Conservation (phyloP, 139 green algal genomes). For the Chlorella sp. region DNA sequence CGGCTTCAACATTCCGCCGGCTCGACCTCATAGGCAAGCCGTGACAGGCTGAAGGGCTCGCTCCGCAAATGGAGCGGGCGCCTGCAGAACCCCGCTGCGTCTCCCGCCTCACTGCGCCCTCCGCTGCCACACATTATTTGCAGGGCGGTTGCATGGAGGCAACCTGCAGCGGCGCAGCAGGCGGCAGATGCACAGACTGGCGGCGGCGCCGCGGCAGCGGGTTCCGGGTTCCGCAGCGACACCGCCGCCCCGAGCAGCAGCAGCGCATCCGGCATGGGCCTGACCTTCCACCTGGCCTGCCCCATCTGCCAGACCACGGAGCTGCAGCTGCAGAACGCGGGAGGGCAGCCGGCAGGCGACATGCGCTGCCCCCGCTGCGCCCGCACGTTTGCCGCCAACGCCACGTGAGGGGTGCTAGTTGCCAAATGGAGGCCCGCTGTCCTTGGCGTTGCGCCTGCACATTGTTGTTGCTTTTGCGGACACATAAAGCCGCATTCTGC, state of each 20-base stretch:
- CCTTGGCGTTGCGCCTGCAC: neutral
- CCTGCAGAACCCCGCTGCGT: neutral
- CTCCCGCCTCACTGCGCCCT: neutral
- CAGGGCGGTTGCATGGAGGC: neutral
- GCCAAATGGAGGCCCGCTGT: neutral
- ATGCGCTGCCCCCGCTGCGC: slow-evolving; percentile 51
- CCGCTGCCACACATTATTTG: neutral
- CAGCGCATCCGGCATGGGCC: neutral
- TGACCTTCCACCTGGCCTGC: slow-evolving; percentile 52
- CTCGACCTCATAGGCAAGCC: neutral
- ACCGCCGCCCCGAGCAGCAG: neutral
- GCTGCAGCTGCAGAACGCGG: slow-evolving; percentile 30
- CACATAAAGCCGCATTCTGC: too few relatives aligned
- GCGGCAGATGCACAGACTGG: neutral
- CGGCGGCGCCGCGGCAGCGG: neutral
- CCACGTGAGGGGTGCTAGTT: neutral
- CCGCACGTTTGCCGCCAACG: slow-evolving; percentile 51
- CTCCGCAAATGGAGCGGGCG: neutral
- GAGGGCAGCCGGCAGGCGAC: neutral
- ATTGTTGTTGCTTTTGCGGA: too few relatives aligned
- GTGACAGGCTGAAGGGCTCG: neutral
- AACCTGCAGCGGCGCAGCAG: neutral
- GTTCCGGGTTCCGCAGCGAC: neutral
- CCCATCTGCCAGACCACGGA: slow-evolving; percentile 58
- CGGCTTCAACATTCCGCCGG: neutral